Evolutionary conservation across 805 yeast species (phyloP), one percentile per base, ranked within the genome.

Genomic region (Nakazawaea ernobii): DNA sequence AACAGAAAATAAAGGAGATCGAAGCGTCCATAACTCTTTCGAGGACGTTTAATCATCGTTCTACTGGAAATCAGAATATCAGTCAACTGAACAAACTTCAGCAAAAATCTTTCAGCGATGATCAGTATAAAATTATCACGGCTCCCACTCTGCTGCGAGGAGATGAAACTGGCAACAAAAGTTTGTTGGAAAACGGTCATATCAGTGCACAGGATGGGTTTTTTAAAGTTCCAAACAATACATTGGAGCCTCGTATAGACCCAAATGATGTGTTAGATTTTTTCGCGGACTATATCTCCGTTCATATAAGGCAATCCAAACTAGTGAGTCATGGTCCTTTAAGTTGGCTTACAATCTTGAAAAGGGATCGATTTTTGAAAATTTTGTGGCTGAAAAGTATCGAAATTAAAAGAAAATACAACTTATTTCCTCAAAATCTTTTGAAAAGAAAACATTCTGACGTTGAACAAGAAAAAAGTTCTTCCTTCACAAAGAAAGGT

Each of bases 241-340:
- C 52, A 39, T 28, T 5, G 29, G 42, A 29, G 17, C 33, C 39
- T 8, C 52, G 53, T 3, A 45, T 62, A 24, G 54, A 61, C 13
- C 55, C 61, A 0, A 58, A 66, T 17, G 79, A 72, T 10, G 48
- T 49, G 1, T 61, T 79, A 6, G 67, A 73, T 45, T 63, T 77
- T 32, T 72, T 67, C 50, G 61, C 60, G 0, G 75, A 74, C 1
- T 67, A 67, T 52, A 52, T 69, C 3, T 73, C 84, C 0, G 64
- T 76, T 46, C 60, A 69, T 44, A 51, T 68, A 14, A 66, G 66
- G 27, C 70, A 66, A 42, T 62, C 70, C 3, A 59, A 77, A 38
- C 59, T 72, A 30, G 67, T 68, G 49, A 70, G 71, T 53, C 73
- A 69, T 58, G 85, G 84, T 1, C 79, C 84, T 0, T 66, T 77